phyloP scores from a whole-genome alignment of 2,329 filamentous ascomycete genomes.

The Myriosclerotinia scirpicola region DNA sequence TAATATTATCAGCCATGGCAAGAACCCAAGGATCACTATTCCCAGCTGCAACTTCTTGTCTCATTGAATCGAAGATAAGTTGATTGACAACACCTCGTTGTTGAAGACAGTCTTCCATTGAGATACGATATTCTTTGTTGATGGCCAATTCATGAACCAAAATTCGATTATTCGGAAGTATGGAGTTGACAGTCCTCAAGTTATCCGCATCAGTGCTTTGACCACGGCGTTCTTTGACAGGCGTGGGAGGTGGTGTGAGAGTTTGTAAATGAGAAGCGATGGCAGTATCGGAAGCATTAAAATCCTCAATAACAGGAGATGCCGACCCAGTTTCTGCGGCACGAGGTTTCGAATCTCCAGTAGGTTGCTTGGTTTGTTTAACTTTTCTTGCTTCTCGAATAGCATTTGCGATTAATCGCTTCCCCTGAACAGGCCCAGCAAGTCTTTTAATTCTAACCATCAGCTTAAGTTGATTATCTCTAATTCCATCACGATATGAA shows the following conservation, averaged over 20 bases:
- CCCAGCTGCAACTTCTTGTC: slow-evolving; percentile 60
- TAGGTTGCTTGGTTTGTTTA: slow-evolving; percentile 62
- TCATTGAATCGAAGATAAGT: slow-evolving; percentile 60
- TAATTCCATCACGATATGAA: slow-evolving; percentile 77
- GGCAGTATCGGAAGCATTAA: slow-evolving; percentile 45
- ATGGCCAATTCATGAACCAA: slow-evolving; percentile 79
- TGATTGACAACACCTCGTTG: slow-evolving; percentile 61
- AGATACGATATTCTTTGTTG: slow-evolving; percentile 74
- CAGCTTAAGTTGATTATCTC: slow-evolving; percentile 76
- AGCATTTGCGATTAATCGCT: slow-evolving; percentile 71
- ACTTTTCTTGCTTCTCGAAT: slow-evolving; percentile 69
- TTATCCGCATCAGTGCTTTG: slow-evolving; percentile 35
- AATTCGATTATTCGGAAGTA: slow-evolving; percentile 69
- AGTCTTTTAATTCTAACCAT: slow-evolving; percentile 78
- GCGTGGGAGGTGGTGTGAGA: slow-evolving; percentile 55
- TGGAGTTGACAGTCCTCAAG: slow-evolving; percentile 44
- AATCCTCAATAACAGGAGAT: slow-evolving; percentile 44
- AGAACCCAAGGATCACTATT: slow-evolving; percentile 67
- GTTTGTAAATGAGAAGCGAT: slow-evolving; percentile 48
- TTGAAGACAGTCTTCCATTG: slow-evolving; percentile 56
- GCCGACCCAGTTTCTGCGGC: slow-evolving; percentile 46
- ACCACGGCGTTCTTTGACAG: slow-evolving; percentile 36
- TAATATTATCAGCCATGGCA: slow-evolving; percentile 68
- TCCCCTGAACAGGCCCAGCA: slow-evolving; percentile 69
- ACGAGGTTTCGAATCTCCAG: slow-evolving; percentile 69